A percentile compares a stretch with the other conserved stretches of the same genome.
These are phyloP conservation scores for Schwanniomyces occidentalis DNA, from an alignment of 805 yeast species.

Conservation along the genomic window DNA sequence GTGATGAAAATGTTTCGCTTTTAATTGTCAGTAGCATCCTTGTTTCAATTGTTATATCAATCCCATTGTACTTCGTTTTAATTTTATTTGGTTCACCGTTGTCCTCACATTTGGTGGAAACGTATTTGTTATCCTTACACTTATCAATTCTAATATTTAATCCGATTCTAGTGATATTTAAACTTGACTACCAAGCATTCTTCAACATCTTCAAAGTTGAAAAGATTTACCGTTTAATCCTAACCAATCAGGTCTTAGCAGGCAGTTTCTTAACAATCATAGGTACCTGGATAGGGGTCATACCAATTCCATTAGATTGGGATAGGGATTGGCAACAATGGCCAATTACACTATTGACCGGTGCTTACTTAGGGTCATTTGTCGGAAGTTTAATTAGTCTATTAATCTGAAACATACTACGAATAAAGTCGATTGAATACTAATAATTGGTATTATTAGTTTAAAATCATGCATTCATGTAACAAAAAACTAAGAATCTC, in stretches of 20 bases:
- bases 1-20: slow-evolving; percentile 17
- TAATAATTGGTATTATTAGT: too few species aligned
- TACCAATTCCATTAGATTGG: slow-evolving; percentile 97
- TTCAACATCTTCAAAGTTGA: slow-evolving; percentile 19
- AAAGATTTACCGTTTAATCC: slow-evolving; percentile 20
- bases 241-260: slow-evolving; percentile 27
- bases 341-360: slow-evolving; percentile 86
- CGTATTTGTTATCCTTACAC: slow-evolving; percentile 62
- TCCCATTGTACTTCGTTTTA: slow-evolving; percentile 41
- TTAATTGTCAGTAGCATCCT: slow-evolving; percentile 28
- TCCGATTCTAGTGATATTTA: slow-evolving; percentile 60
- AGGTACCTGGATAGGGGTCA: slow-evolving; percentile 91
- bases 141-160: slow-evolving; percentile 58
- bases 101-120: slow-evolving; percentile 49
- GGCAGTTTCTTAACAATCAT: slow-evolving; percentile 32
- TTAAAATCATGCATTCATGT: too few species aligned
- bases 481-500: too few species aligned
- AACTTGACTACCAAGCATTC: slow-evolving; percentile 48
- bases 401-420: too few species aligned
- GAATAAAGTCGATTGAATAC: too few species aligned
- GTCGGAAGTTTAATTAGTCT: slow-evolving; percentile 49
- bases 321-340: slow-evolving; percentile 96
- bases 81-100: slow-evolving; percentile 84
- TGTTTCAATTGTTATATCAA: slow-evolving; percentile 33
- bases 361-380: slow-evolving; percentile 73